Base-by-base conservation (phyloP, 176 grass and related monocot genomes). In the Cenchrus purpureus region DNA sequence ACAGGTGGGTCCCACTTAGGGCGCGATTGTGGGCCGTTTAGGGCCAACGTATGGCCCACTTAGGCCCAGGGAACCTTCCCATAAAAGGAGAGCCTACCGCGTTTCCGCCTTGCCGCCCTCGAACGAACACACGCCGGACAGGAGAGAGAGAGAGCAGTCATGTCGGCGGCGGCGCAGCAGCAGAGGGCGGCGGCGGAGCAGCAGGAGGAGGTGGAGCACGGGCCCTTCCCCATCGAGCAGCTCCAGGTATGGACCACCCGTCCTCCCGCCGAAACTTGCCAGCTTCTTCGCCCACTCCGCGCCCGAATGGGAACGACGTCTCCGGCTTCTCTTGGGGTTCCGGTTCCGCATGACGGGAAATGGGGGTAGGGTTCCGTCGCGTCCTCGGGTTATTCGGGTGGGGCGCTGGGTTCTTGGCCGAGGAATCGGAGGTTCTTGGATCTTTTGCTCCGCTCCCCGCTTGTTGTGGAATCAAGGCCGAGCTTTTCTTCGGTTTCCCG, bases 151-250 rank as follows among this genome's bases (percentile, higher is more conserved):
- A 8, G 37, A 13, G 1, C 31, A 17, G 19, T 29, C 15, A 51
- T 20, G 65, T 84, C 88, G 84, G 88, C 88, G 84, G 90, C 84
- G 65, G 86, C 76, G 66, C 89, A 96, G 84, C 85, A 88, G 80
- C 87, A 90, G 88, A 76, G 49, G 86, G 87, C 80, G 67, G 79
- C 69, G 43, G 44, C 64, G 79, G 75, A 77, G 83, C 69, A 98
- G 85, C 81, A 81, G 67, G 89, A 91, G 82, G 97, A 91, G 69
- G 82, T 62, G 88, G 91, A 92, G 81, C 91, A 96, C 68, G 94
- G 94, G 11, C 94, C 97, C 22, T 94, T 94, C 86, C 90, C 92
- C 76, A 80, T 97, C 73, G 94, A 97, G 80, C 89, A 92, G 42
- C 89, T 97, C n/a, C 89, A 97, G 87, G 90, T 97, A 79, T 40